phyloP scores from a whole-genome alignment of 441 rosid genomes.

The Theobroma grandiflorum region DNA sequence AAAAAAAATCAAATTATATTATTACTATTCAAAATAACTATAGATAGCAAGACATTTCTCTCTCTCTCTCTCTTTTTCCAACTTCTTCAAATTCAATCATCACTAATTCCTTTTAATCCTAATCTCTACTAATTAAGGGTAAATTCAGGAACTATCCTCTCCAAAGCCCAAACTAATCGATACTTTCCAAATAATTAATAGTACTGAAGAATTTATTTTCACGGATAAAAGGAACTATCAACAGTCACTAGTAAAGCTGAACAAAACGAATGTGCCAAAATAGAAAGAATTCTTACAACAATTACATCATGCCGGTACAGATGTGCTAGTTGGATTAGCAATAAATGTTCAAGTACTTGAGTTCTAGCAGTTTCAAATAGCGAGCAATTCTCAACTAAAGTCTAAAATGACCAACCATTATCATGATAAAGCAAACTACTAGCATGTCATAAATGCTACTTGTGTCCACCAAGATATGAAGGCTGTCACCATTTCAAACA shows the following conservation, averaged over 20 bases:
- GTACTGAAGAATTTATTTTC: neutral
- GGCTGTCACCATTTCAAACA: neutral
- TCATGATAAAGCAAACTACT: neutral
- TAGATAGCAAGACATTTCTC: neutral
- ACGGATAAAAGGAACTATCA: conserved; percentile 1
- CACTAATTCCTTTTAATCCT: neutral
- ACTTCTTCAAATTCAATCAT: neutral
- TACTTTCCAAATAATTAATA: neutral
- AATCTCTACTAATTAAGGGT: neutral
- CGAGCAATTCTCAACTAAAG: neutral
- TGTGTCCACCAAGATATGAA: conserved; percentile 14
- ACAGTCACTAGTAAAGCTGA: neutral
- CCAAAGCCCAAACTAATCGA: neutral
- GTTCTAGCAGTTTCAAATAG: neutral
- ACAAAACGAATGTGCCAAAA: neutral
- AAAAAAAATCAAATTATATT: too few species aligned
- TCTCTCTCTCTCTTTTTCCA: neutral
- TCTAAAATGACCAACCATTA: neutral
- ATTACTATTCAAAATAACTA: neutral
- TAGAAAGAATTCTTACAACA: neutral
- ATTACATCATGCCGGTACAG: neutral
- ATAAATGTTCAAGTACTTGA: neutral
- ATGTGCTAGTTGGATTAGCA: neutral
- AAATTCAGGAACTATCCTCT: neutral
- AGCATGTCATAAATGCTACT: conserved; percentile 35